phyloP scores from a whole-genome alignment of 73 alveolate species.

The Uronychia binucleata region DNA sequence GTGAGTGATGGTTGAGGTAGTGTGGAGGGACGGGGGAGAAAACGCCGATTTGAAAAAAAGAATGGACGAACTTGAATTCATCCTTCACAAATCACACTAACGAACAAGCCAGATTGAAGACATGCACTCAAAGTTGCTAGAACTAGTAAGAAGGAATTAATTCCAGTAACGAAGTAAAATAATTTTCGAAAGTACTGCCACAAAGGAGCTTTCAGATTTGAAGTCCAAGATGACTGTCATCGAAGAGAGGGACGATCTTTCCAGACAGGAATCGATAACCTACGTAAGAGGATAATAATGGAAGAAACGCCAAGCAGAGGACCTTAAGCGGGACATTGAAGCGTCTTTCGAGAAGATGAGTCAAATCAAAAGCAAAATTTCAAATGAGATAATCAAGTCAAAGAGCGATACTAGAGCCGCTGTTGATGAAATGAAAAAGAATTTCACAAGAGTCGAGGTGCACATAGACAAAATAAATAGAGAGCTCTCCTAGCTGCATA shows the following conservation, averaged over 20 bases:
- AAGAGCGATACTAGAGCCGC: slow-evolving; percentile 10
- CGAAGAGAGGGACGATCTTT: neutral
- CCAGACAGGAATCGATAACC: slow-evolving; percentile 12
- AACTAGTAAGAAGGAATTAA: slow-evolving; percentile 12
- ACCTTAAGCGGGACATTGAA: slow-evolving; percentile 24
- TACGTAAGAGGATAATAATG: neutral
- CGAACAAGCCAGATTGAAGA: slow-evolving; percentile 25
- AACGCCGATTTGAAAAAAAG: slow-evolving; percentile 5
- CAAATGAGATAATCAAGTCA: slow-evolving; percentile 13
- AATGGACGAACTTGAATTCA: slow-evolving; percentile 29
- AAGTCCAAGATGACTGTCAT: neutral
- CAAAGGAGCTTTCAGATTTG: neutral
- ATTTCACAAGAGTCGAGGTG: slow-evolving; percentile 2
- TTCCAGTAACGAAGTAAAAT: slow-evolving; percentile 8
- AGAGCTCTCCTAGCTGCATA: neutral
- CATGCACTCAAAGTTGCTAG: slow-evolving; percentile 10
- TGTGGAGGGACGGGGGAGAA: too few species aligned
- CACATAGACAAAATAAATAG: neutral
- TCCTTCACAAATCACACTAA: slow-evolving; percentile 16
- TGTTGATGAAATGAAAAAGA: neutral
- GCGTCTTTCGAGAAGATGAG: slow-evolving; percentile 22
- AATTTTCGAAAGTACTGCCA: neutral
- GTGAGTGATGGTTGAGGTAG: too few species aligned
- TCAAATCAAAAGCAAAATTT: slow-evolving; percentile 17
- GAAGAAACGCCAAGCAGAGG: slow-evolving; percentile 26